Evolutionary conservation across 768 basidiomycete species (phyloP), one percentile per base, ranked within the genome.

Genomic region (Suillus weaverae): DNA sequence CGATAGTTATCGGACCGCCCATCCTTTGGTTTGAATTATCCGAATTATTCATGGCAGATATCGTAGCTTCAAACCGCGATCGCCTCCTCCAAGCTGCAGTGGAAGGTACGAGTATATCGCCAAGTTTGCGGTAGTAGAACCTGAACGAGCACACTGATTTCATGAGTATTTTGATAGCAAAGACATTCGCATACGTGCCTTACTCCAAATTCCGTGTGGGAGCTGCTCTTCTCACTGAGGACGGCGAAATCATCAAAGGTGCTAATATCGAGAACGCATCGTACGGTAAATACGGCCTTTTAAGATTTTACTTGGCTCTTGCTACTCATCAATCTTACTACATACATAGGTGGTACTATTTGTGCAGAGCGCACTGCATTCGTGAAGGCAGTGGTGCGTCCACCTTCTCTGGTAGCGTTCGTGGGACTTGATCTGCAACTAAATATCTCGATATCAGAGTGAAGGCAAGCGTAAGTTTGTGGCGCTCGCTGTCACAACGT

Each of bases 171-270:
- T 62, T 38, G 7, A 55, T 72, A 92, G 91, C 88, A 14, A 91
- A 87, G 74, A 79, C 89, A 66, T 80, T 84, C 38, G 84, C 91
- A 0, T 96, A 97, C 76, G 85, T 80, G 39, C 93, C 88, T 0
- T 99, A 97, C 78, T 95, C 94, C 35, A 89, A 94, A 36, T 97
- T 99, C 73, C 87, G 90, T 9, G 97, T 98, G 18, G 97, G 97
- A 0, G 96, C 95, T 0, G 92, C 95, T 1, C 77, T 98, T 13
- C 77, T 98, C 20, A 80, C 88, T 2, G 72, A 83, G 0, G 85
- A 90, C 48, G 93, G 92, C 0, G 75, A 80, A 10, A 85, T 97
- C 26, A 86, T 97, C 65, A 89, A 85, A 66, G 95, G 97, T 6
- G 89, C 91, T 36, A 98, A 97, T 74, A 84, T 99, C 66, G 97